These are phyloP conservation scores for Mycena capillaripes DNA, from an alignment of 768 basidiomycete species.

Conservation along the genomic window DNA sequence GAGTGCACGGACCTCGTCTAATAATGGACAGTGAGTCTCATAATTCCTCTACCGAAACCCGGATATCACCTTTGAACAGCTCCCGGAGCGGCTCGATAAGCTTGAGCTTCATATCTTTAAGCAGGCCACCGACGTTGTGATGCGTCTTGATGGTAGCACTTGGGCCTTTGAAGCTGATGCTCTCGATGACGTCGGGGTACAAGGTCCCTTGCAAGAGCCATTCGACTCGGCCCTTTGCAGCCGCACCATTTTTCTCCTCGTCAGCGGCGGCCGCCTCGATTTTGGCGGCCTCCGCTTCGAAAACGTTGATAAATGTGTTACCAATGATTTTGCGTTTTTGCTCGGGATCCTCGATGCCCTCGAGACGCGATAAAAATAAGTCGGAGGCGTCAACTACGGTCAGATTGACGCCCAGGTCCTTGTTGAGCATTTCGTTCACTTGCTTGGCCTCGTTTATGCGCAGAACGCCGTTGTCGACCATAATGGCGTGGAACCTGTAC, in stretches of 20 bases:
- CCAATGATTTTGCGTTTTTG: slow-evolving; percentile 98
- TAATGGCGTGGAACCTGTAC: slow-evolving; percentile 95
- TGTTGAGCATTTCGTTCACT: slow-evolving; percentile 93
- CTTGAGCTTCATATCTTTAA: slow-evolving; percentile 98
- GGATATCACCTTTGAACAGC: slow-evolving; percentile 91
- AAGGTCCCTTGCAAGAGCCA: slow-evolving; percentile 98
- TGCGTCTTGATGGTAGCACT: slow-evolving; percentile 99
- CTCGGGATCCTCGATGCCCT: slow-evolving; percentile 95
- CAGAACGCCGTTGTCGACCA: slow-evolving; percentile 99
- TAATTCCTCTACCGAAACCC: neutral
- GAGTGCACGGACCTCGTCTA: slow-evolving; percentile 96
- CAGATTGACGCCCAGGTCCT: slow-evolving; percentile 95
- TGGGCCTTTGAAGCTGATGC: slow-evolving; percentile 99
- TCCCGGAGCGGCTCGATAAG: slow-evolving; percentile 97
- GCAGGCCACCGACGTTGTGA: slow-evolving; percentile 96
- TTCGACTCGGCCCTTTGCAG: slow-evolving; percentile 91
- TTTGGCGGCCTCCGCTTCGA: slow-evolving; percentile 93
- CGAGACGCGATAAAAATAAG: slow-evolving; percentile 90
- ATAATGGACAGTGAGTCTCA: slow-evolving; percentile 20
- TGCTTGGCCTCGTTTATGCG: slow-evolving; percentile 92
- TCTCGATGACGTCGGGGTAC: slow-evolving; percentile 99
- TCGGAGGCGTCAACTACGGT: slow-evolving; percentile 97
- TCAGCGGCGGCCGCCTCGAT: slow-evolving; percentile 87
- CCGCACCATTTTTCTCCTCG: slow-evolving; percentile 76
- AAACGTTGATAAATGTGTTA: slow-evolving; percentile 98